phyloP scores from a whole-genome alignment of 331 rosid genomes.

The Cydonia oblonga region DNA sequence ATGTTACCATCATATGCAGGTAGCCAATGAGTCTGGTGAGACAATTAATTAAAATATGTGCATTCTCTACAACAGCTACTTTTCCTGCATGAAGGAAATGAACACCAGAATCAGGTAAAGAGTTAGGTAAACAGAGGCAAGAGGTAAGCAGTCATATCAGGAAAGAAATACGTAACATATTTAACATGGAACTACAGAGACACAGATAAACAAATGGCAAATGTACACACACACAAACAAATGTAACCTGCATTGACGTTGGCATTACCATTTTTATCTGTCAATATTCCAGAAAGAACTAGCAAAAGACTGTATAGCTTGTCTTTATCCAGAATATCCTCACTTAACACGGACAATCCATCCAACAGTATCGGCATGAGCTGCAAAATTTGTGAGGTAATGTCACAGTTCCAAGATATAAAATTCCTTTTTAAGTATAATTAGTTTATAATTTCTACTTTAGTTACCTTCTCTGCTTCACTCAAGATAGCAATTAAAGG shows the following conservation, averaged over 20 bases:
- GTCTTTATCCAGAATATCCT: slow-evolving; percentile 57
- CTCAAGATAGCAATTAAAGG: slow-evolving; percentile 55
- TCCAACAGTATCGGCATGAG: slow-evolving; percentile 66
- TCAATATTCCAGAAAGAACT: slow-evolving; percentile 80
- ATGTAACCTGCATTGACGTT: neutral
- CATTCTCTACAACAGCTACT: slow-evolving; percentile 64
- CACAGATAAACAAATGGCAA: neutral
- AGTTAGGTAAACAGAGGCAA: neutral
- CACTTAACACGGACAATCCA: slow-evolving; percentile 51
- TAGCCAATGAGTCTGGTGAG: slow-evolving; percentile 51
- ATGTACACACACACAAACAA: neutral
- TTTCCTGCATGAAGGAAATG: slow-evolving; percentile 45
- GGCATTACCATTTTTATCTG: slow-evolving; percentile 60
- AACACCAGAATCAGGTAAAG: neutral
- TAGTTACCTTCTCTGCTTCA: slow-evolving; percentile 76
- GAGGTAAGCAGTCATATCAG: neutral
- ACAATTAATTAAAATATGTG: slow-evolving; percentile 45
- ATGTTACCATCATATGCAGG: slow-evolving; percentile 74
- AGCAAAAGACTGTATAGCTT: slow-evolving; percentile 63
- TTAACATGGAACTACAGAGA: neutral
- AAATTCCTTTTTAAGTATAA: neutral
- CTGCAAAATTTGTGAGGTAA: slow-evolving; percentile 44
- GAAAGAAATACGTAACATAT: neutral
- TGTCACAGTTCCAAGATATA: neutral
- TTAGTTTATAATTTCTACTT: neutral